A percentile compares a stretch with the other conserved stretches of the same genome.
Conservation (phyloP, 495 filamentous ascomycete species). For the Margaritispora aquatica region DNA sequence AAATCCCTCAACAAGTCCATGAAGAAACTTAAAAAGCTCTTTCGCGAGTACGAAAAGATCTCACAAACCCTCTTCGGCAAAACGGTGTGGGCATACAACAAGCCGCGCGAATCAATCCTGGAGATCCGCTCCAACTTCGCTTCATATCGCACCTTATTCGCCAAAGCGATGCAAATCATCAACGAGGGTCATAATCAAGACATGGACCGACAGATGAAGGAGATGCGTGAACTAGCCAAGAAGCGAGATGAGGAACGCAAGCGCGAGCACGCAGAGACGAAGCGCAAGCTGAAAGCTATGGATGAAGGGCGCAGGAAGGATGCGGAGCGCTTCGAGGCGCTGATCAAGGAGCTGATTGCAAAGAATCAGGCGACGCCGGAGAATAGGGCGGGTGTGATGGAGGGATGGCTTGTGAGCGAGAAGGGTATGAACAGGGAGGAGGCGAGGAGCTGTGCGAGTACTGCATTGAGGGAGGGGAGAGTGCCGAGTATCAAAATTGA, state of each 20-base stretch:
- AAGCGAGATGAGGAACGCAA: neutral
- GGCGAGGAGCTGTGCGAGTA: neutral
- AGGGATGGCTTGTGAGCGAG: neutral
- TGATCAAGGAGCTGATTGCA: neutral
- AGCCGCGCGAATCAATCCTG: neutral
- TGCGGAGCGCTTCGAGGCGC: neutral
- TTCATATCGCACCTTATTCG: neutral
- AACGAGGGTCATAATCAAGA: neutral
- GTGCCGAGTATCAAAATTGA: neutral
- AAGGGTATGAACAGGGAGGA: neutral
- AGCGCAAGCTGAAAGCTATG: neutral
- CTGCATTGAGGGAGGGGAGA: neutral
- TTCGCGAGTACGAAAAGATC: neutral
- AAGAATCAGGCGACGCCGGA: neutral
- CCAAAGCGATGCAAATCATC: neutral
- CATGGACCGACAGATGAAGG: neutral
- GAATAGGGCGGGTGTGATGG: neutral
- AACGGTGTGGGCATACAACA: neutral
- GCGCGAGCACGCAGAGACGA: neutral
- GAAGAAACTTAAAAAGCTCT: neutral
- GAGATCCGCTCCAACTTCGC: neutral
- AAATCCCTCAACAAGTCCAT: neutral
- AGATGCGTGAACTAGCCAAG: neutral
- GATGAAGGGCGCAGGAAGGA: neutral
- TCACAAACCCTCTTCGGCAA: neutral